Evolutionary conservation across 305 asterid genomes (phyloP).

Genomic region (Striga hermonthica): DNA sequence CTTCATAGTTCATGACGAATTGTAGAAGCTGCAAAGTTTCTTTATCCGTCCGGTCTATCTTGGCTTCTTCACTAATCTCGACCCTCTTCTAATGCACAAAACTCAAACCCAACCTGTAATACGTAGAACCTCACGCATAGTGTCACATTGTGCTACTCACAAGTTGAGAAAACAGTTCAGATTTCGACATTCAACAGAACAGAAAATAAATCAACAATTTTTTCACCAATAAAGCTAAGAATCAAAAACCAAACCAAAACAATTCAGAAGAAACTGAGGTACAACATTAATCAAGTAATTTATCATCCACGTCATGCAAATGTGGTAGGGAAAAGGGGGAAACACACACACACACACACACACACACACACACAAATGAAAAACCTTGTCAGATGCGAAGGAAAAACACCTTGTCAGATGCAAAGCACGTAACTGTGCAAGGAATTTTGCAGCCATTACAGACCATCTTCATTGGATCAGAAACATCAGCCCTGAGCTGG

Average conservation of each 20-base stretch:
- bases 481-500: conserved; percentile 35
- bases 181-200: neutral
- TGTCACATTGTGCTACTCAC: conserved; percentile 73
- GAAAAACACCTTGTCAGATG: conserved; percentile 70
- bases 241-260: neutral
- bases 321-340: too few species aligned
- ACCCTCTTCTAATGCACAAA: conserved; percentile 81
- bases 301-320: neutral
- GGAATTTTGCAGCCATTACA: conserved; percentile 73
- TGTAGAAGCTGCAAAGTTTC: conserved; percentile 86
- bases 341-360: too few species aligned
- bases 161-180: conserved; percentile 20
- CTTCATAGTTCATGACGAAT: conserved; percentile 80
- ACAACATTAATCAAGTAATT: too few species aligned
- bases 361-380: too few species aligned
- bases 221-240: neutral
- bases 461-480: conserved; percentile 49
- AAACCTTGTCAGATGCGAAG: too few species aligned
- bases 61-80: conserved; percentile 75
- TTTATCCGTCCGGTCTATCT: conserved; percentile 89
- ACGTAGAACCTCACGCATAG: conserved; percentile 94
- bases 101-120: conserved; percentile 59
- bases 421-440: conserved; percentile 85
- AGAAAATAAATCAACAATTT: neutral
- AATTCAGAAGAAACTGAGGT: too few species aligned